These are phyloP conservation scores for Rubia yunnanensis DNA, from an alignment of 257 asterid species.

Conservation along the genomic window DNA sequence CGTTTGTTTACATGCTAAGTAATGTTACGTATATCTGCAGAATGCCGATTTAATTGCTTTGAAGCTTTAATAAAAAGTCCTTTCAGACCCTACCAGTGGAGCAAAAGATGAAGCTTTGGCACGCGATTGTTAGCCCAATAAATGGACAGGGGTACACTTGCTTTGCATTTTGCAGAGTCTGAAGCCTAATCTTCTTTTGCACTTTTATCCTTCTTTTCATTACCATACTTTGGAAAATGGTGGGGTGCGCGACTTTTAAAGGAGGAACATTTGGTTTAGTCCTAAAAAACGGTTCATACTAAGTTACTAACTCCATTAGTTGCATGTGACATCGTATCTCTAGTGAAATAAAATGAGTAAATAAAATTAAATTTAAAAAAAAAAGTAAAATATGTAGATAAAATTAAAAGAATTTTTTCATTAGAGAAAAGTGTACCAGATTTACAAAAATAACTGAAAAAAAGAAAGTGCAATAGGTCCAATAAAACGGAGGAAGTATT, in stretches of 20 bases:
- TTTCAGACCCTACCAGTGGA: not conserved
- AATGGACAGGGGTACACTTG: not conserved
- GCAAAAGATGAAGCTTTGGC: not conserved
- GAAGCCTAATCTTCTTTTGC: not conserved
- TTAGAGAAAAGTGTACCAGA: no score
- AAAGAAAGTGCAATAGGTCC: no score
- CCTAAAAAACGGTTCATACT: not conserved
- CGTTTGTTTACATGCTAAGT: no score
- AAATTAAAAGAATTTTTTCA: no score
- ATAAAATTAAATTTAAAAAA: no score
- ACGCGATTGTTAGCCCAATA: not conserved
- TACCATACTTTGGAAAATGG: not conserved
- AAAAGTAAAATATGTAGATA: no score
- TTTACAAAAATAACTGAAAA: no score
- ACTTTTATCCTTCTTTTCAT: not conserved
- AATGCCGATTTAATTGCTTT: constrained; percentile 10
- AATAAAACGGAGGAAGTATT: no score
- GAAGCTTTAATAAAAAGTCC: not conserved
- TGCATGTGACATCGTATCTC: no score
- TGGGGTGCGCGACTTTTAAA: not conserved
- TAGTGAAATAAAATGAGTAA: no score
- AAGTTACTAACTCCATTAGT: no score
- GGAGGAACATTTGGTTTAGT: not conserved
- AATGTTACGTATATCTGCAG: no score
- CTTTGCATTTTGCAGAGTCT: constrained; percentile 1